Evolutionary conservation across 768 basidiomycete genomes (phyloP).

Genomic region (Pisolithus microcarpus): DNA sequence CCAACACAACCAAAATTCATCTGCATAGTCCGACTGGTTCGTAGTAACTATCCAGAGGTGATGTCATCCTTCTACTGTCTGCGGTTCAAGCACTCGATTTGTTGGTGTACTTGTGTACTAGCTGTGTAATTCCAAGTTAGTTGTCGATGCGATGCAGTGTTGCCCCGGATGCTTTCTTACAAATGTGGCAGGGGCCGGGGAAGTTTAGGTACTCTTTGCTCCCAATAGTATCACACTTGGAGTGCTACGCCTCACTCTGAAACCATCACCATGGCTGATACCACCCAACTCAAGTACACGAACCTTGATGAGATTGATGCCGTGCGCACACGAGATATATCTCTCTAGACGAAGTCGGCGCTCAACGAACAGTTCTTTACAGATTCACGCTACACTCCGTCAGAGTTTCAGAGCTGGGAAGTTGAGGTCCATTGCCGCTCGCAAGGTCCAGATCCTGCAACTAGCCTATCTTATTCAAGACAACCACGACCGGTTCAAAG

Average conservation of each 20-base stretch:
- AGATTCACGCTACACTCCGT: constrained; percentile 53
- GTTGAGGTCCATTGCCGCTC: constrained; percentile 54
- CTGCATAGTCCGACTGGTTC: too few relatives aligned
- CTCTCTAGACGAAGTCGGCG: neutral
- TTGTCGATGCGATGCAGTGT: too few relatives aligned
- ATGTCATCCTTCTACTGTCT: neutral
- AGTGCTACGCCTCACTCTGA: neutral
- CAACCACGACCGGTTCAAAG: constrained; percentile 53
- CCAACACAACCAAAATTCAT: too few relatives aligned
- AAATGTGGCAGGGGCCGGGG: too few relatives aligned
- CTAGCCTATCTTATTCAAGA: constrained; percentile 70
- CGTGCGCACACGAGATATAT: constrained; percentile 24
- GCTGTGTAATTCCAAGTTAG: too few relatives aligned
- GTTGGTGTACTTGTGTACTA: too few relatives aligned
- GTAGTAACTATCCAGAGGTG: neutral
- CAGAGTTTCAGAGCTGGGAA: constrained; percentile 61
- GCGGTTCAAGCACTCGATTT: too few relatives aligned
- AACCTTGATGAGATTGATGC: constrained; percentile 47
- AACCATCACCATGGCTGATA: constrained; percentile 12
- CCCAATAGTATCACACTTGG: too few relatives aligned
- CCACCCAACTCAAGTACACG: constrained; percentile 37
- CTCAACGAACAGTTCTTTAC: neutral
- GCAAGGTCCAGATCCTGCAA: constrained; percentile 72
- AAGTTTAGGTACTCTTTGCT: too few relatives aligned
- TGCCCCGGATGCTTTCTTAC: too few relatives aligned